Percentiles rank a stretch among this genome's conserved stretches.
Evolutionary conservation across 1,284 basidiomycete species (phyloP).

Genomic region (Jaminaea rosea): DNA sequence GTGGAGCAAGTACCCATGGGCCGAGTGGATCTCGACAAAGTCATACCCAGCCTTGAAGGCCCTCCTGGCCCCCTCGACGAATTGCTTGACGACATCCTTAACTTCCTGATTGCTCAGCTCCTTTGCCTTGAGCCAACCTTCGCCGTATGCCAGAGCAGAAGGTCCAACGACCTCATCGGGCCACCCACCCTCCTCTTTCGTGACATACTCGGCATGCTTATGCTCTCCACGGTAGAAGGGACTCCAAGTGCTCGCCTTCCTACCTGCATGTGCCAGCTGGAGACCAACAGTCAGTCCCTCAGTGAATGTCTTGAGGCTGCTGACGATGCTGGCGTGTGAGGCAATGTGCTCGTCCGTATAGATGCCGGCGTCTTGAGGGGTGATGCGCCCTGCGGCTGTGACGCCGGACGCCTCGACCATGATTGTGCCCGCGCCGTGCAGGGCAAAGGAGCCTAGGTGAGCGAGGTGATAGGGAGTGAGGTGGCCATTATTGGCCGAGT

Average conservation of each 20-base stretch:
- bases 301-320: slow-evolving; percentile 58
- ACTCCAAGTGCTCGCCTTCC: slow-evolving; percentile 57
- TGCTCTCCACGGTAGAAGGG: slow-evolving; percentile 48
- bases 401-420: slow-evolving; percentile 50
- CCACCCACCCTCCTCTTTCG: slow-evolving; percentile 57
- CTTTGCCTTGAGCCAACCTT: slow-evolving; percentile 54
- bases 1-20: slow-evolving; percentile 60
- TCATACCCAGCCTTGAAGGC: slow-evolving; percentile 52
- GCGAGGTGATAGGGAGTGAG: slow-evolving; percentile 40
- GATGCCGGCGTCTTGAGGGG: slow-evolving; percentile 61
- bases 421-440: slow-evolving; percentile 40
- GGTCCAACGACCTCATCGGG: slow-evolving; percentile 59
- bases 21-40: slow-evolving; percentile 60
- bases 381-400: slow-evolving; percentile 55
- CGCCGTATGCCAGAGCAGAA: slow-evolving; percentile 55
- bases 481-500: slow-evolving; percentile 34
- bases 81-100: slow-evolving; percentile 59
- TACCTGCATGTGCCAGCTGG: slow-evolving; percentile 69
- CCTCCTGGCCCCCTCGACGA: slow-evolving; percentile 58
- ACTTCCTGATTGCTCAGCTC: slow-evolving; percentile 58
- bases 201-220: slow-evolving; percentile 16
- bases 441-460: slow-evolving; percentile 38
- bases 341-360: slow-evolving; percentile 68
- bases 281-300: slow-evolving; percentile 63
- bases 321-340: slow-evolving; percentile 61